Conservation (phyloP, 2,329 filamentous ascomycete species). For the Colletotrichum destructivum region DNA sequence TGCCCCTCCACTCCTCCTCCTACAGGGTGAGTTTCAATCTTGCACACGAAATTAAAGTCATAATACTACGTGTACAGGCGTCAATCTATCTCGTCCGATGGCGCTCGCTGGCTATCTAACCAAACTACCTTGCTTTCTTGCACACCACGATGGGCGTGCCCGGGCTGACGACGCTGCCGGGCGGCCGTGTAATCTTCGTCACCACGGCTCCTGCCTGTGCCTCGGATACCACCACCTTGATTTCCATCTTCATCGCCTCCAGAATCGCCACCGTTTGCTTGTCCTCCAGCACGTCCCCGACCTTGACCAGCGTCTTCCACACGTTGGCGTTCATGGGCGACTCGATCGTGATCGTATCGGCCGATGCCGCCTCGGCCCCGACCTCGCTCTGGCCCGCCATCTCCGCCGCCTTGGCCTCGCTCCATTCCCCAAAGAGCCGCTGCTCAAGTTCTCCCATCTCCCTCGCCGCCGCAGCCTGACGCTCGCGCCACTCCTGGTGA, state of each 20-base stretch:
- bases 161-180: constrained; percentile 12
- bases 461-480: constrained; percentile 42
- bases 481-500: constrained; percentile 43
- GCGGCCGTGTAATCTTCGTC: not conserved
- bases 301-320: constrained; percentile 65
- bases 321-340: constrained; percentile 65
- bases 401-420: constrained; percentile 29
- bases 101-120: too few relatives aligned
- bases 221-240: constrained; percentile 53
- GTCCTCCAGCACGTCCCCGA: constrained; percentile 58
- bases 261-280: constrained; percentile 62
- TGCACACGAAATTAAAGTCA: not conserved
- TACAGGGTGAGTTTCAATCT: too few relatives aligned
- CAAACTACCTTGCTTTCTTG: not conserved
- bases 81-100: not conserved
- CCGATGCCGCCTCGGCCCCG: constrained; percentile 37
- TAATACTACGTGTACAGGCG: not conserved
- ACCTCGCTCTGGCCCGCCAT: constrained; percentile 44
- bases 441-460: constrained; percentile 46
- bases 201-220: constrained; percentile 5
- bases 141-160: constrained; percentile 7
- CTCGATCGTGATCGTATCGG: constrained; percentile 51
- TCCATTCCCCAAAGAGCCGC: constrained; percentile 51
- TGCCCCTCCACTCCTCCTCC: not conserved
- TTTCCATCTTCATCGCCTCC: constrained; percentile 73